phyloP scores from a whole-genome alignment of 768 basidiomycete genomes.

The Serendipita sp. region DNA sequence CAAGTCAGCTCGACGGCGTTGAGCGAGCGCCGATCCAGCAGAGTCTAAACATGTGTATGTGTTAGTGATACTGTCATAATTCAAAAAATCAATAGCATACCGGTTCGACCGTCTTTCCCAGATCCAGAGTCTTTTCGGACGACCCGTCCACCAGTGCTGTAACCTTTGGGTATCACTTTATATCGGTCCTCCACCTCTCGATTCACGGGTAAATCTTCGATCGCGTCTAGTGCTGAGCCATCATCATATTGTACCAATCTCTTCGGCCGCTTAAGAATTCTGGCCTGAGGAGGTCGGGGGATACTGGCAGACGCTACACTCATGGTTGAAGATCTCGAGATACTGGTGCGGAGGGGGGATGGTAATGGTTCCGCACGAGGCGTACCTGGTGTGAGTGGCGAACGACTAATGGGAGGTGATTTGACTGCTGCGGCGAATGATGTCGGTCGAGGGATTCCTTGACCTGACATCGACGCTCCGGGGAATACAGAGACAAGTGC shows the following conservation, averaged over 20 bases:
- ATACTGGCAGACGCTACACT: conserved; percentile 4
- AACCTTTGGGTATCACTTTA: conserved; percentile 55
- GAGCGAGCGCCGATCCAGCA: conserved; percentile 32
- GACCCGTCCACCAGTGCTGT: not conserved
- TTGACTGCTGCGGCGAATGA: not conserved
- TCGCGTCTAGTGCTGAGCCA: conserved; percentile 74
- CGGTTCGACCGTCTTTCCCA: not conserved
- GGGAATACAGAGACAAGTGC: conserved; percentile 64
- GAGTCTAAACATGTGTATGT: not conserved
- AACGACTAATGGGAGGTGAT: conserved; percentile 9
- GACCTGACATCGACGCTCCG: not conserved
- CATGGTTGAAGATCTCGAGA: conserved; percentile 31
- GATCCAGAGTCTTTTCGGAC: not conserved
- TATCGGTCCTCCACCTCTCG: conserved; percentile 63
- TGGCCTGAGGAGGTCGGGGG: conserved; percentile 29
- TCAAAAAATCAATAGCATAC: not conserved
- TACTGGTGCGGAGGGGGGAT: conserved; percentile 26
- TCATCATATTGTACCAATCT: conserved; percentile 63
- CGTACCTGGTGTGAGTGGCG: conserved; percentile 15
- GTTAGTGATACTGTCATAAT: not conserved
- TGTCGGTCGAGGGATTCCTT: conserved; percentile 6
- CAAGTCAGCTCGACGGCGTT: conserved; percentile 40
- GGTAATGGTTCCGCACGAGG: conserved; percentile 25
- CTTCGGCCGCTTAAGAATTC: conserved; percentile 60
- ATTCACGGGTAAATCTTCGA: conserved; percentile 79